These are phyloP conservation scores for Platanus orientalis DNA, from an alignment of 164 flowering plant genomes.

Conservation along the genomic window DNA sequence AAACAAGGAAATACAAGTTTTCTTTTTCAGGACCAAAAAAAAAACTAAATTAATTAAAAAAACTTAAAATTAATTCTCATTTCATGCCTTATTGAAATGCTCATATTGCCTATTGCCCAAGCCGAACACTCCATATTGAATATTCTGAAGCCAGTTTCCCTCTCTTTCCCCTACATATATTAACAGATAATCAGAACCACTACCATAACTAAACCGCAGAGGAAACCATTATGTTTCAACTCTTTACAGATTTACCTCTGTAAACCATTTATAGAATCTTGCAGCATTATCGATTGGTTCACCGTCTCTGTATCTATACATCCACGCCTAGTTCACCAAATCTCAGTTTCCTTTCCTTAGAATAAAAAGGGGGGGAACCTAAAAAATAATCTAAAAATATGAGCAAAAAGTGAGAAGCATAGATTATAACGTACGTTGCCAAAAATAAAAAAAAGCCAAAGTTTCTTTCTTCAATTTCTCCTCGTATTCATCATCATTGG, in stretches of 20 bases:
- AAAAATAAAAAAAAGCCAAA: slow-evolving; percentile 69
- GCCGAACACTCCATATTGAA: slow-evolving; percentile 80
- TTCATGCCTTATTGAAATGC: slow-evolving; percentile 87
- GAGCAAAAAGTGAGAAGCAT: not conserved
- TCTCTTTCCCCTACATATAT: slow-evolving; percentile 53
- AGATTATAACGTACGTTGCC: slow-evolving; percentile 68
- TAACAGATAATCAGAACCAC: slow-evolving; percentile 1
- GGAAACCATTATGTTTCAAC: not conserved
- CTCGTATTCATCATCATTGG: slow-evolving; percentile 79
- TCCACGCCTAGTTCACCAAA: slow-evolving; percentile 2
- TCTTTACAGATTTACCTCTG: slow-evolving; percentile 48
- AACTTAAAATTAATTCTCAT: not conserved
- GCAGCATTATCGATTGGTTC: slow-evolving; percentile 99
- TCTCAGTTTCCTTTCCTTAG: not conserved
- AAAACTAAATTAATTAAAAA: too few species aligned
- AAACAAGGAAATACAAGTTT: too few species aligned
- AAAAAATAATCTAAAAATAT: too few species aligned
- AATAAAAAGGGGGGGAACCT: not conserved
- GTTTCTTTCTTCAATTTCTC: slow-evolving; percentile 75
- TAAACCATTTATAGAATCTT: slow-evolving; percentile 89
- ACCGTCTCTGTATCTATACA: slow-evolving; percentile 82
- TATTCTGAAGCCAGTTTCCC: slow-evolving; percentile 56
- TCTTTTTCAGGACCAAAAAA: too few species aligned
- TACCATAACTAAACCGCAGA: not conserved
- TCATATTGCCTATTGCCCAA: slow-evolving; percentile 95